Conservation (phyloP, 2,329 filamentous ascomycete genomes). For the Amauroascus niger region DNA sequence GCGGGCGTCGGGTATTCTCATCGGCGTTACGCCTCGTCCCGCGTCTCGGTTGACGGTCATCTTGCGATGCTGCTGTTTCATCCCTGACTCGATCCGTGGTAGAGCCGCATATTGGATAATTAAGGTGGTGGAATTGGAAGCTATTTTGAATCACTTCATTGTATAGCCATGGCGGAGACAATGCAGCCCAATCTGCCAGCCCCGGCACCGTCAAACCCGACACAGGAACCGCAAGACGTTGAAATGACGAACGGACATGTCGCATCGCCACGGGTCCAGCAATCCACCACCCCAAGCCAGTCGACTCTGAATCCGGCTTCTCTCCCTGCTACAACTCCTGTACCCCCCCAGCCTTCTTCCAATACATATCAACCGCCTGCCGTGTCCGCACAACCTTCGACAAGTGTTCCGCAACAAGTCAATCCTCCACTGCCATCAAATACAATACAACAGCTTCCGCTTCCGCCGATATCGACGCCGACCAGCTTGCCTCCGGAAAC, state of each 20-base stretch:
- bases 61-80: not conserved
- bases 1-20: not conserved
- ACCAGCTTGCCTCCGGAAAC: constrained; percentile 23
- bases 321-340: constrained; percentile 16
- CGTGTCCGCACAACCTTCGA: constrained; percentile 21
- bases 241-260: constrained; percentile 17
- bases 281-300: constrained; percentile 13
- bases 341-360: constrained; percentile 30
- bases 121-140: not conserved
- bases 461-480: constrained; percentile 14
- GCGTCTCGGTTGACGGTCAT: not conserved
- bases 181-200: not conserved
- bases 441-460: constrained; percentile 9
- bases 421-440: constrained; percentile 13
- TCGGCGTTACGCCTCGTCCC: not conserved
- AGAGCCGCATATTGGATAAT: not conserved
- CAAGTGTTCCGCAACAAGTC: not conserved
- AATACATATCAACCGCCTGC: constrained; percentile 33
- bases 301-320: constrained; percentile 10
- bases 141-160: not conserved
- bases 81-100: not conserved
- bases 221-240: not conserved
- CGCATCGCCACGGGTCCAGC: constrained; percentile 15
- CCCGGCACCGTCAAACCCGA: not conserved
- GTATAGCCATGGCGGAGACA: constrained; percentile 2